phyloP scores from a whole-genome alignment of 176 grass and related monocot species.

The Melocanna baccifera region DNA sequence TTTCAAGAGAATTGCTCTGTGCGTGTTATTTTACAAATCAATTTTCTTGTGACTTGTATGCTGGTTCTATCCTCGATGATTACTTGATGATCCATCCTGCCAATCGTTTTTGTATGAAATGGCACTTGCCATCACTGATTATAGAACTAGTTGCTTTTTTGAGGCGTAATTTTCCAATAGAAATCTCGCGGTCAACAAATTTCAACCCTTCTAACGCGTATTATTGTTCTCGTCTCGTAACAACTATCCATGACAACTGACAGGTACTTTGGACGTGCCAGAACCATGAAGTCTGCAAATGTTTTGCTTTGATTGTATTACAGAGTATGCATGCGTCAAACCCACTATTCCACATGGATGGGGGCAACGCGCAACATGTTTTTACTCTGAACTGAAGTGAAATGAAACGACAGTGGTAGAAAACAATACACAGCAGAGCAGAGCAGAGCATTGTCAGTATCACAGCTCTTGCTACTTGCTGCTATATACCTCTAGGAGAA shows the following conservation, averaged over 20 bases:
- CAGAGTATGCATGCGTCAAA: slow-evolving; percentile 3
- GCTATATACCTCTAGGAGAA: slow-evolving; percentile 38
- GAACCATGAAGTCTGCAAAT: not conserved
- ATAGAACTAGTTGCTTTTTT: not conserved
- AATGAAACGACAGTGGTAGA: not conserved
- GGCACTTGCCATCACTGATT: not conserved
- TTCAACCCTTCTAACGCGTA: not conserved
- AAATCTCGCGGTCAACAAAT: not conserved
- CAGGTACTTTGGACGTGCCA: too few relatives aligned
- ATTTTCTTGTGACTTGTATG: not conserved
- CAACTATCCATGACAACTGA: not conserved
- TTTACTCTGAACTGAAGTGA: not conserved
- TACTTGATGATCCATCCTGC: not conserved
- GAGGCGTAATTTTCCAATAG: not conserved
- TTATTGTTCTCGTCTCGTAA: not conserved
- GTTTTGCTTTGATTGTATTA: not conserved
- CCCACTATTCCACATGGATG: slow-evolving; percentile 36
- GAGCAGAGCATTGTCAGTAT: not conserved
- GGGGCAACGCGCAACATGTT: slow-evolving; percentile 33
- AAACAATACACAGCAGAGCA: not conserved
- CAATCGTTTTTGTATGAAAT: not conserved
- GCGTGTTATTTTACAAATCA: not conserved
- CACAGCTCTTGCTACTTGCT: slow-evolving; percentile 6
- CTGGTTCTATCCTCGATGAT: not conserved
- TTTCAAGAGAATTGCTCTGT: not conserved